Conservation (phyloP, 768 basidiomycete genomes). For the Suillus tomentosus region DNA sequence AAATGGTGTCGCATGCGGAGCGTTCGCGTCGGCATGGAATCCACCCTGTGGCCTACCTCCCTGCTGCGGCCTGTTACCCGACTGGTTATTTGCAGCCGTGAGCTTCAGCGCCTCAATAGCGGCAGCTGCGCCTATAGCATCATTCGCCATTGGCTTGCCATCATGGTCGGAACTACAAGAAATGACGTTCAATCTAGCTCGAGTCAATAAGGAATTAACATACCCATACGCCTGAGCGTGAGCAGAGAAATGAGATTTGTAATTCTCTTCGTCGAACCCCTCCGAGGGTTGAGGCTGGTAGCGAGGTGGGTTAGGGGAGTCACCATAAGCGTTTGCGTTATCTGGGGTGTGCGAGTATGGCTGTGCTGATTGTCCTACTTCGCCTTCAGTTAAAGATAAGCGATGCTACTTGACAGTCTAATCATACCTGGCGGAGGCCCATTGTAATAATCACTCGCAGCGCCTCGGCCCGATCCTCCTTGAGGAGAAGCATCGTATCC, state of each 20-base stretch:
- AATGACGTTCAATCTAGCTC: not conserved
- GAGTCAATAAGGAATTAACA: constrained; percentile 9
- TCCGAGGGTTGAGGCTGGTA: constrained; percentile 5
- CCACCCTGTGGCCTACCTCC: constrained; percentile 10
- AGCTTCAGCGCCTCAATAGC: constrained; percentile 35
- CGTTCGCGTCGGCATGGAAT: not conserved
- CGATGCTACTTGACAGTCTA: not conserved
- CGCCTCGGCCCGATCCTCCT: not conserved
- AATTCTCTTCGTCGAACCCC: constrained; percentile 16
- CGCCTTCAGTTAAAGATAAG: not conserved
- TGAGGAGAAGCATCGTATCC: not conserved
- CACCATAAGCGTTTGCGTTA: constrained; percentile 21
- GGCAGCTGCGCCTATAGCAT: constrained; percentile 31
- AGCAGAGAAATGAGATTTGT: constrained; percentile 26
- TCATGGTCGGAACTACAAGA: not conserved
- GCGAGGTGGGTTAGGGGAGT: constrained; percentile 18
- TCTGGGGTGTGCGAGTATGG: constrained; percentile 21
- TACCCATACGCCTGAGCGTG: constrained; percentile 35
- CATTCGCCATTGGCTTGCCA: constrained; percentile 28
- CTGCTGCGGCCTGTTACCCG: not conserved
- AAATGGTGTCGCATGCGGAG: constrained; percentile 5
- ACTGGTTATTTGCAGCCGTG: constrained; percentile 18
- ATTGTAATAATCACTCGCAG: constrained; percentile 12
- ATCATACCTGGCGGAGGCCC: constrained; percentile 5
- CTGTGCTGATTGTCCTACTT: constrained; percentile 21